Percentiles rank a stretch among this genome's conserved stretches.
Evolutionary conservation across 306 rosid genomes (phyloP).

Genomic region (Canavalia gladiata): DNA sequence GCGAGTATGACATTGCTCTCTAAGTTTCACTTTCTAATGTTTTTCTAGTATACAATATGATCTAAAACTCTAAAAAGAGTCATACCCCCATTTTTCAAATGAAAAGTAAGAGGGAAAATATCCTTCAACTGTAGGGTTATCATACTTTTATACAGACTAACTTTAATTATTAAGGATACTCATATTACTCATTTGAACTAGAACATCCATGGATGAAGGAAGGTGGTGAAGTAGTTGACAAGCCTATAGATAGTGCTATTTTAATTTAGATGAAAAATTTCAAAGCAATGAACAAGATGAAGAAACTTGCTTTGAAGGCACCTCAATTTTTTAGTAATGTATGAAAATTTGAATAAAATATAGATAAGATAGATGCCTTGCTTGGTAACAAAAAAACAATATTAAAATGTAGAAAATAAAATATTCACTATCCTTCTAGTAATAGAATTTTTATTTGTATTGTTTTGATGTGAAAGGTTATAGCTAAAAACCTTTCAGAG

Average conservation of each 20-base stretch:
- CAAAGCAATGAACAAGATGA: conserved; percentile 97
- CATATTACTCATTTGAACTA: conserved; percentile 52
- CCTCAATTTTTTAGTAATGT: conserved; percentile 16
- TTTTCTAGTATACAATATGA: neutral
- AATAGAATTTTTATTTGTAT: conserved; percentile 24
- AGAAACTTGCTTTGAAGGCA: conserved; percentile 84
- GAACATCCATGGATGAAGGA: conserved; percentile 94
- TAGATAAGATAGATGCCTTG: neutral
- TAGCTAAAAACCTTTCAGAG: conserved; percentile 84
- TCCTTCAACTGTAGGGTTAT: neutral
- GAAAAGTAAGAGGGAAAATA: neutral
- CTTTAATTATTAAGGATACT: conserved; percentile 28
- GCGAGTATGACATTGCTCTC: conserved; percentile 49
- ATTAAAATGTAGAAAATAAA: neutral
- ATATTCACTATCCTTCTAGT: neutral
- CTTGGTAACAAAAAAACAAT: neutral
- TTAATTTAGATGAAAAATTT: conserved; percentile 90
- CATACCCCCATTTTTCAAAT: neutral
- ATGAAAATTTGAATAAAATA: neutral
- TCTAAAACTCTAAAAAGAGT: neutral
- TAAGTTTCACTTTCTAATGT: neutral
- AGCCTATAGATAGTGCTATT: conserved; percentile 86
- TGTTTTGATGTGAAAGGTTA: conserved; percentile 61
- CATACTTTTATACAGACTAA: neutral
- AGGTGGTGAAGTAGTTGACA: conserved; percentile 73